Base-by-base conservation (phyloP, 2,329 filamentous ascomycete genomes). In the Diaporthe capsici region DNA sequence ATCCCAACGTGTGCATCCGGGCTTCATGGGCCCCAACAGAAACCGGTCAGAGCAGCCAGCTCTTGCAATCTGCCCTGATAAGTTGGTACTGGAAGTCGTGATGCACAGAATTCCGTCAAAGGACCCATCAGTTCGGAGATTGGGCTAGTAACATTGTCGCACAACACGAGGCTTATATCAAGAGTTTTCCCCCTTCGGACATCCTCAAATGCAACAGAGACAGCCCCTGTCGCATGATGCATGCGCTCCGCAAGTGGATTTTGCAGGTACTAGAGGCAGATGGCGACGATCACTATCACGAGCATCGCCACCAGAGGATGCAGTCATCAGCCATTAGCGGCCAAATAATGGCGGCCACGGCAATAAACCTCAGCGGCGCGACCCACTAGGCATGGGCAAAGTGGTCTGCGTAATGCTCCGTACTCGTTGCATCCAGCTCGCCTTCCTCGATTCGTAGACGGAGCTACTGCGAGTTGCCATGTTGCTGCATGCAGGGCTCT, bases 111-210 rank as follows among this genome's bases (percentile, higher is more conserved):
- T 10, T 10, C 28, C 13, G 28, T 47, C 47, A 12, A 15, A 25
- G 34, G 13, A 51, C 17, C 13, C 31, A 51, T 37, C 37, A 17
- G 12, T 13, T 34, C 34, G 20, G 17, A 55, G 37, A 44, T 31
- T 53, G 47, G 17, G 20, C 10, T 10, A 44, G n/a, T 39, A 58
- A 25, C 58, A 28, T 47, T 55, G 58, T 55, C 25, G 7, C 8
- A 73, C 47, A 44, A 44, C 47, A 22, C 20, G 51, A 58, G 68
- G 39, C 60, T 63, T 44, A 22, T 37, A 44, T 55, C 55, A 15
- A 55, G n/a, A 34, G 12, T 37, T 12, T 44, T n/a, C 25, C 34
- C 22, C 31, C 47, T 25, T 42, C 25, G 55, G 70, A 42, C 55
- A 72, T 60, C 34, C 63, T 39, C 31, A 8, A 39, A 37, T 53